Percentiles rank a stretch among this genome's conserved stretches.
phyloP scores from a whole-genome alignment of 345 rosid species.

The Theobroma cacao region DNA sequence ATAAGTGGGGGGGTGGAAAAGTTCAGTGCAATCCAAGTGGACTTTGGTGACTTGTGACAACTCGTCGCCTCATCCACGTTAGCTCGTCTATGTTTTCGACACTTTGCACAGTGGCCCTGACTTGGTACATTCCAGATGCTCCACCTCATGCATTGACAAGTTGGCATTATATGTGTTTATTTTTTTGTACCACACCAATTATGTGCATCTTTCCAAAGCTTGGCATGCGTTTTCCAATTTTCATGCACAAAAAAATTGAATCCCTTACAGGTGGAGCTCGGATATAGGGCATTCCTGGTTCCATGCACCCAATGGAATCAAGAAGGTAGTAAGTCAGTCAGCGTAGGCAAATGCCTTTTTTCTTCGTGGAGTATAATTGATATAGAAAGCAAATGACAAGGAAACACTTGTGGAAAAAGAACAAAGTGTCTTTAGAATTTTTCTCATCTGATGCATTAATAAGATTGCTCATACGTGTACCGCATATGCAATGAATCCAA shows the following conservation, averaged over 20 bases:
- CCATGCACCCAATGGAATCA: conserved; percentile 5
- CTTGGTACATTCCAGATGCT: background rate
- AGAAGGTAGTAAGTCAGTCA: background rate
- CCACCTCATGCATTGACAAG: conserved; percentile 1
- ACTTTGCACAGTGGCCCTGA: background rate
- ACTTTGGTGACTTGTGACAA: background rate
- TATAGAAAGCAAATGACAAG: no score
- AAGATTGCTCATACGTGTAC: background rate
- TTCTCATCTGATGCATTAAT: background rate
- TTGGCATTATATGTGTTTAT: no score
- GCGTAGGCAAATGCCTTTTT: conserved; percentile 6
- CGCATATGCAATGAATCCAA: background rate
- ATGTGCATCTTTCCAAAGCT: background rate
- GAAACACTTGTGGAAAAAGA: no score
- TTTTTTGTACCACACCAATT: background rate
- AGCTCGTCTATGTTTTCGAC: background rate
- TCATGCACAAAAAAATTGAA: background rate
- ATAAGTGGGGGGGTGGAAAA: background rate
- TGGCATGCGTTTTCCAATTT: background rate
- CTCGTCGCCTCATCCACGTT: background rate
- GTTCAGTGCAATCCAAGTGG: background rate
- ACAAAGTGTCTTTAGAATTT: background rate
- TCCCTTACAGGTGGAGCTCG: conserved; percentile 6
- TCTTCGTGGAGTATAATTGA: background rate
- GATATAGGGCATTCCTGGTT: background rate